Conservation (phyloP, 495 filamentous ascomycete genomes). For the Neurospora terricola region DNA sequence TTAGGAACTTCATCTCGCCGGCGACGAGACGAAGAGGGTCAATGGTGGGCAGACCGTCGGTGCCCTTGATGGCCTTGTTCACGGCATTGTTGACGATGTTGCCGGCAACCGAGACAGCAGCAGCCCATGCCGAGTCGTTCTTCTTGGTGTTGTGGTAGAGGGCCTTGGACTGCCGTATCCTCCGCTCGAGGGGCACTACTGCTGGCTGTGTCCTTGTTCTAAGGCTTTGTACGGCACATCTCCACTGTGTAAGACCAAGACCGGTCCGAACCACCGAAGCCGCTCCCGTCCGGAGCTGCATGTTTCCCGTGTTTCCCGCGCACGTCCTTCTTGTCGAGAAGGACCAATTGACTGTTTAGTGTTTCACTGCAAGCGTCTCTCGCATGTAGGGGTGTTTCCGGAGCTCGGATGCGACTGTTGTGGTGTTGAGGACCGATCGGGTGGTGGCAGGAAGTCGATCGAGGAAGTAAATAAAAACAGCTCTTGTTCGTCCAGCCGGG, state of each 20-base stretch:
- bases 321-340: slow-evolving; percentile 9
- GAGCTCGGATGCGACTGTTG: background rate
- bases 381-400: background rate
- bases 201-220: background rate
- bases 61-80: slow-evolving; percentile 42
- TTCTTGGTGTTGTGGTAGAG: slow-evolving; percentile 29
- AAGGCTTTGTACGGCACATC: slow-evolving; percentile 12
- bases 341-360: slow-evolving; percentile 15
- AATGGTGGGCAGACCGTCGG: slow-evolving; percentile 42
- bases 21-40: slow-evolving; percentile 75
- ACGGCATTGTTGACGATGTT: slow-evolving; percentile 63
- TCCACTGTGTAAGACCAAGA: slow-evolving; percentile 7
- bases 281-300: slow-evolving; percentile 33
- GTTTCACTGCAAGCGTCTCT: slow-evolving; percentile 5
- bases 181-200: slow-evolving; percentile 12
- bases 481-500: background rate
- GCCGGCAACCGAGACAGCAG: slow-evolving; percentile 68
- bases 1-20: slow-evolving; percentile 92
- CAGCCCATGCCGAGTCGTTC: slow-evolving; percentile 35
- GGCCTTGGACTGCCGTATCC: slow-evolving; percentile 25
- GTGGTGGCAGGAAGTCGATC: background rate
- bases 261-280: slow-evolving; percentile 20
- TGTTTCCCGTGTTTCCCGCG: slow-evolving; percentile 12
- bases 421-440: background rate
- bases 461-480: background rate